A percentile compares a stretch with the other conserved stretches of the same genome.
Conservation (phyloP, 177 flowering plant genomes). For the Vitis hybrid region DNA sequence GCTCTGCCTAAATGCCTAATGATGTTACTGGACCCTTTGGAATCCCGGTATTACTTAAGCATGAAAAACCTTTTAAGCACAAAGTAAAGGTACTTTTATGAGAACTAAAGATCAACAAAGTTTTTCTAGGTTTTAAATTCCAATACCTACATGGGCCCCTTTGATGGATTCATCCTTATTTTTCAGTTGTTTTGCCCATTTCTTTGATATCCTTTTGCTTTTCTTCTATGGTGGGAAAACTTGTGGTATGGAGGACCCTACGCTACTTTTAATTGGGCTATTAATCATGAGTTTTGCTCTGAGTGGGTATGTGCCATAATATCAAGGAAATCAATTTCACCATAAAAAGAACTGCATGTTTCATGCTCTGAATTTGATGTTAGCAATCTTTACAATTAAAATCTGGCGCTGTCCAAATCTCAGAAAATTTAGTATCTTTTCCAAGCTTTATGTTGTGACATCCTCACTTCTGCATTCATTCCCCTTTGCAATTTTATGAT, state of each 20-base stretch:
- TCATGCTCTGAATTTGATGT: not conserved
- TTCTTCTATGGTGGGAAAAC: not conserved
- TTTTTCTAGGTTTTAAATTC: not conserved
- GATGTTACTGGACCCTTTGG: constrained; percentile 11
- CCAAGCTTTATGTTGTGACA: not conserved
- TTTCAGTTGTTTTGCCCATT: not conserved
- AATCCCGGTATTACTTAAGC: not conserved
- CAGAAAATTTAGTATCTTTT: not conserved
- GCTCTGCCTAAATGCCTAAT: constrained; percentile 4
- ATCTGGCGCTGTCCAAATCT: not conserved
- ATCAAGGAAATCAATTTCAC: no score
- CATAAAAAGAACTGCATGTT: not conserved
- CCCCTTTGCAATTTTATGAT: not conserved
- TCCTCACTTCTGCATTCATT: not conserved
- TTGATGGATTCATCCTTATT: constrained; percentile 1
- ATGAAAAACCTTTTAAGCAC: not conserved
- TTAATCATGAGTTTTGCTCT: no score
- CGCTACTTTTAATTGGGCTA: not conserved
- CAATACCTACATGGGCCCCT: not conserved
- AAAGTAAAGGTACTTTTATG: not conserved
- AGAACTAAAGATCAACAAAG: not conserved
- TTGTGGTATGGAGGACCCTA: not conserved
- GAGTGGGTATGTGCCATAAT: not conserved
- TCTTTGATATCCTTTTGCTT: not conserved
- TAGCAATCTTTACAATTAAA: not conserved